These are phyloP conservation scores for Isabelozyma rhagii DNA, from an alignment of 805 yeast genomes.

Conservation along the genomic window DNA sequence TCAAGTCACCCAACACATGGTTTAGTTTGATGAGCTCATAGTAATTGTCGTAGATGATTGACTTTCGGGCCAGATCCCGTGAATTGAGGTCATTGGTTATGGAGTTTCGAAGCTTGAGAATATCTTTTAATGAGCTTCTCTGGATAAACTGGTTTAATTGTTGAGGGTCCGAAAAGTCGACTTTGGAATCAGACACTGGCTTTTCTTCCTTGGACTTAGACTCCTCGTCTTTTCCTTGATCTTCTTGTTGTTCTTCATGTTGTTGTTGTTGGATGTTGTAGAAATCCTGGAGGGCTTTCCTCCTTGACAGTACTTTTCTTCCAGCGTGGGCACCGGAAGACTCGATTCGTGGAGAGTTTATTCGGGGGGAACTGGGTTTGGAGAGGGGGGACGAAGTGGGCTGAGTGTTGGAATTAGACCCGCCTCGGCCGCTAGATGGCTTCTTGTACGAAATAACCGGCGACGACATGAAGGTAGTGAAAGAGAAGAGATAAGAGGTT, in stretches of 20 bases:
- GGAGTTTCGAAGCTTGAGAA: slow-evolving; percentile 26
- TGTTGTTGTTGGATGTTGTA: slow-evolving; percentile 27
- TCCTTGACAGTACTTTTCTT: slow-evolving; percentile 35
- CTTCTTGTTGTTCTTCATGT: slow-evolving; percentile 4
- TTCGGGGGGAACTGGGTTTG: background rate
- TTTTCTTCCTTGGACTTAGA: background rate
- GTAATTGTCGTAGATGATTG: slow-evolving; percentile 72
- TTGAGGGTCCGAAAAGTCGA: slow-evolving; percentile 14
- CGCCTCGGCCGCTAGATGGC: slow-evolving; percentile 3
- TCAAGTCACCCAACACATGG: slow-evolving; percentile 41
- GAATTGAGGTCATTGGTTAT: slow-evolving; percentile 46
- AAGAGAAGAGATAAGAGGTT: background rate
- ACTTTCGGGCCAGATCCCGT: slow-evolving; percentile 60
- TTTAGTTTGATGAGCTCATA: slow-evolving; percentile 69
- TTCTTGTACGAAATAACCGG: slow-evolving; percentile 31
- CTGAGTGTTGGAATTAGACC: background rate
- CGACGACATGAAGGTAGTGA: background rate
- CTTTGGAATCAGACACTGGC: background rate
- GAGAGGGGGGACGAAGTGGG: background rate
- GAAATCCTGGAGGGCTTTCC: slow-evolving; percentile 42
- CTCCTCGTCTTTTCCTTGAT: background rate
- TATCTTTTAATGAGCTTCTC: slow-evolving; percentile 23
- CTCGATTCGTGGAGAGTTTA: background rate
- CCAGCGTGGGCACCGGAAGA: slow-evolving; percentile 2
- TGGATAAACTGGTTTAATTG: slow-evolving; percentile 18